These are phyloP conservation scores for Amauroascus verrucosus DNA, from an alignment of 2,329 filamentous ascomycete genomes.

Conservation along the genomic window DNA sequence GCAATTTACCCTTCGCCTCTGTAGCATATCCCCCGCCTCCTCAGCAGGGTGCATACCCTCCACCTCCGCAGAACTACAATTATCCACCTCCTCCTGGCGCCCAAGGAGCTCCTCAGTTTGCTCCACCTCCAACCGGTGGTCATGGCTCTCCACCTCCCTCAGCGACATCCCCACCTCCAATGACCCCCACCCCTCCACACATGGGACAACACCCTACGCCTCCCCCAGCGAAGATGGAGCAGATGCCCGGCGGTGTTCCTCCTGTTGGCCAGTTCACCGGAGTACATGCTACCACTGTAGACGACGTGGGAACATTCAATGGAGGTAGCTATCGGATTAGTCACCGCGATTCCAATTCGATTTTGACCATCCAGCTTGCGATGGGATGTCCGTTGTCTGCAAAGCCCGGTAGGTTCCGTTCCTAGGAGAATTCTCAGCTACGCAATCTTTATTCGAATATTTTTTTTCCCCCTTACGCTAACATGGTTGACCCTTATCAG, in stretches of 20 bases:
- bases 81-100: constrained; percentile 7
- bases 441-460: too few species aligned
- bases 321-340: constrained; percentile 89
- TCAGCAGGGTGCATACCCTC: constrained; percentile 8
- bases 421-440: too few species aligned
- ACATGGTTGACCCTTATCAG: constrained; percentile 30
- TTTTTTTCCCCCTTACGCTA: too few species aligned
- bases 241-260: constrained; percentile 29
- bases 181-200: constrained; percentile 19
- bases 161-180: constrained; percentile 14
- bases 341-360: constrained; percentile 81
- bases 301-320: constrained; percentile 95
- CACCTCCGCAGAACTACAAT: constrained; percentile 14
- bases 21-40: constrained; percentile 14
- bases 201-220: constrained; percentile 3
- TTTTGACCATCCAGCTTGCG: constrained; percentile 79
- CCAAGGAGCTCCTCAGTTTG: constrained; percentile 6
- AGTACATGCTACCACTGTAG: constrained; percentile 52
- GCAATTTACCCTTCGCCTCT: neutral
- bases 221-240: constrained; percentile 6
- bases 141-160: constrained; percentile 13
- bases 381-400: constrained; percentile 74
- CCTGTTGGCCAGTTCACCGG: constrained; percentile 52
- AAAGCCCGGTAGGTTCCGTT: constrained; percentile 54
- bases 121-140: constrained; percentile 8